A percentile compares a stretch with the other conserved stretches of the same genome.
Conservation (phyloP, 2,329 filamentous ascomycete genomes). For the Pyricularia pennisetigena region DNA sequence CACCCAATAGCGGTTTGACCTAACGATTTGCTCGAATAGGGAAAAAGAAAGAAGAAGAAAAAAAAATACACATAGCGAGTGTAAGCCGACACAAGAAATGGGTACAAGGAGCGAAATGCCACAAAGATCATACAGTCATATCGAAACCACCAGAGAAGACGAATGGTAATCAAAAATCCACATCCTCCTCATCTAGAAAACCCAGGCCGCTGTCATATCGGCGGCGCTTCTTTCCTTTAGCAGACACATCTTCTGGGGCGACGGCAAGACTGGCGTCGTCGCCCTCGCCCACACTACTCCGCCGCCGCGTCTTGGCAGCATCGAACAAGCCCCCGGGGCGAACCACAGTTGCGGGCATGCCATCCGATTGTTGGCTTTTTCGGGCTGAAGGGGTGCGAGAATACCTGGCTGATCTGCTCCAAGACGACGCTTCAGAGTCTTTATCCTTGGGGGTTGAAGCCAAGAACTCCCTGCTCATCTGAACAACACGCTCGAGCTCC, state of each 20-base stretch:
- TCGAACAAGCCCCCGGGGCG: slow-evolving; percentile 10
- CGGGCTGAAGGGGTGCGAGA: background rate
- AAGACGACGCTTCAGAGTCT: background rate
- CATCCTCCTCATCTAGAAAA: slow-evolving; percentile 43
- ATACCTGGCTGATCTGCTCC: slow-evolving; percentile 1
- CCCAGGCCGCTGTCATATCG: slow-evolving; percentile 46
- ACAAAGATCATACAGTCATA: background rate
- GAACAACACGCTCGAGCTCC: slow-evolving; percentile 38
- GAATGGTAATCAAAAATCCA: slow-evolving; percentile 13
- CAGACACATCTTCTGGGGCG: background rate
- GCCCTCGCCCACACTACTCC: slow-evolving; percentile 9
- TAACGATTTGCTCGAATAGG: background rate
- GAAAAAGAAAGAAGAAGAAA: background rate
- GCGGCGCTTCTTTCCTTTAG: slow-evolving; percentile 25
- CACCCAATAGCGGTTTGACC: background rate
- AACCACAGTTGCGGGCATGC: slow-evolving; percentile 9
- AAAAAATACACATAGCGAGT: background rate
- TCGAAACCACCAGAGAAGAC: background rate
- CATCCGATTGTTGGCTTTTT: slow-evolving; percentile 6
- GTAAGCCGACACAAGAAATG: background rate
- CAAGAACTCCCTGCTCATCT: slow-evolving; percentile 35
- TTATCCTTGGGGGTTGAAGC: slow-evolving; percentile 6
- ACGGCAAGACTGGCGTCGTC: background rate
- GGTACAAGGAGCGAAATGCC: background rate
- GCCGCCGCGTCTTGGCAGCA: slow-evolving; percentile 6